Base-by-base conservation (phyloP, 2,329 filamentous ascomycete species). In the Colletotrichum aenigma region DNA sequence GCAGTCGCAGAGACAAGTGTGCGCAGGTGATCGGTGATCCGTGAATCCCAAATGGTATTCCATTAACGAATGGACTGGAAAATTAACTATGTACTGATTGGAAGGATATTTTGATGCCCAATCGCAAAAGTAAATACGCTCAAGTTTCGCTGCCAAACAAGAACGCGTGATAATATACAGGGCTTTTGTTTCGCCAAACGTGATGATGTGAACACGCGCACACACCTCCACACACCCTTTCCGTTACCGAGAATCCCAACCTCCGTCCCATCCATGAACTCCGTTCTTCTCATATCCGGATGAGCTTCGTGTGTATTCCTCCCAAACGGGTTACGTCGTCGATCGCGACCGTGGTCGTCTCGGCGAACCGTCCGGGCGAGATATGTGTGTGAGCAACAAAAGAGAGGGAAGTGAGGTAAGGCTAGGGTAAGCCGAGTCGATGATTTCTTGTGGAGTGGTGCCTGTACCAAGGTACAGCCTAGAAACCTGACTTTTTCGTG, bases 121-220 rank as follows among this genome's bases (percentile, higher is more conserved):
- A 38, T 71, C 60, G 48, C 36, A 48, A 61, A 61, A 61, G 52
- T 52, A 67, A 43, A 64, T 62, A 67, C 69, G 62, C 30, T 21
- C 62, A 56, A 67, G 55, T 52, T 28, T 67, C 62, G 73, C 69
- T 64, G 62, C 24, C 38, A 12, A 62, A 26, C 67, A 72, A 64
- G 28, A 67, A 75, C 56, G 61, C 69, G 66, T 61, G 58, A 71
- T 67, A 67, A 38, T 74, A 36, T 75, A 75, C 72, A 72, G 72
- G 62, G 28, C 55, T 62, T 66, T 71, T 32, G 10, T 55, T 72
- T 64, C 52, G 68, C 36, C 38, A n/a, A 34, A 18, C 26, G 38
- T 36, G 21, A 28, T 66, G 38, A 52, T 32, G 52, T 56, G 43
- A 38, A 55, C 65, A 32, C 60, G 36, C 12, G n/a, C 61, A 66